Evolutionary conservation across 768 basidiomycete genomes (phyloP).

Genomic region (Tylopilus sp.): DNA sequence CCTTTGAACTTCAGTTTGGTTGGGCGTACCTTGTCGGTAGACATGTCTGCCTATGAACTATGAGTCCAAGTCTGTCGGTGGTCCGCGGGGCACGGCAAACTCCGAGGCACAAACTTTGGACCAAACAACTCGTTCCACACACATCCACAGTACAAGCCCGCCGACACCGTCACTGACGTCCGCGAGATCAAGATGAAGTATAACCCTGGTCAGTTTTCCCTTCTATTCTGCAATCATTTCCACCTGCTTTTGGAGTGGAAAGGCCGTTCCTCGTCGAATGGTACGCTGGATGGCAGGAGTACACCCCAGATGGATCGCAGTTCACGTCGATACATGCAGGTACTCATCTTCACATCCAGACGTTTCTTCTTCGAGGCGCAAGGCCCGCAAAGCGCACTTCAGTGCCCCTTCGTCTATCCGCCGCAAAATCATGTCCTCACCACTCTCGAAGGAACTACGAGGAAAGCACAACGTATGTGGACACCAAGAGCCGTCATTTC

Average conservation of each 20-base stretch:
- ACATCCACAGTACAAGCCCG: constrained; percentile 23
- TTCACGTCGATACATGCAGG: constrained; percentile 14
- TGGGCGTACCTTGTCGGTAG: constrained; percentile 53
- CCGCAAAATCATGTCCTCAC: constrained; percentile 97
- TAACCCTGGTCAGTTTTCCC: constrained; percentile 68
- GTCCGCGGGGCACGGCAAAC: constrained; percentile 21
- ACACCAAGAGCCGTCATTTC: neutral
- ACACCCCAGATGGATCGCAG: constrained; percentile 41
- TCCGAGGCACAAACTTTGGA: constrained; percentile 32
- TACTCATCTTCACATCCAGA: constrained; percentile 47
- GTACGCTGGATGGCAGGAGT: constrained; percentile 53
- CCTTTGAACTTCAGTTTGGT: constrained; percentile 88
- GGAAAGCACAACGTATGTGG: constrained; percentile 81
- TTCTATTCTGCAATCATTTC: constrained; percentile 17
- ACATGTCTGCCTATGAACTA: constrained; percentile 26
- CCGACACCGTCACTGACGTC: constrained; percentile 52
- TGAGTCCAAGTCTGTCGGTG: too few relatives aligned
- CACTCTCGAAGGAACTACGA: constrained; percentile 93
- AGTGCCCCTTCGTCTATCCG: constrained; percentile 90
- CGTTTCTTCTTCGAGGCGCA: constrained; percentile 91
- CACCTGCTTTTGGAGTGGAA: constrained; percentile 22
- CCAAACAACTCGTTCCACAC: constrained; percentile 31
- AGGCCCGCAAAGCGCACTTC: constrained; percentile 98
- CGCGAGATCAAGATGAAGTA: constrained; percentile 76
- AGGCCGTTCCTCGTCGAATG: constrained; percentile 25